phyloP scores from a whole-genome alignment of 257 asterid species.

The Primulina eburnea region DNA sequence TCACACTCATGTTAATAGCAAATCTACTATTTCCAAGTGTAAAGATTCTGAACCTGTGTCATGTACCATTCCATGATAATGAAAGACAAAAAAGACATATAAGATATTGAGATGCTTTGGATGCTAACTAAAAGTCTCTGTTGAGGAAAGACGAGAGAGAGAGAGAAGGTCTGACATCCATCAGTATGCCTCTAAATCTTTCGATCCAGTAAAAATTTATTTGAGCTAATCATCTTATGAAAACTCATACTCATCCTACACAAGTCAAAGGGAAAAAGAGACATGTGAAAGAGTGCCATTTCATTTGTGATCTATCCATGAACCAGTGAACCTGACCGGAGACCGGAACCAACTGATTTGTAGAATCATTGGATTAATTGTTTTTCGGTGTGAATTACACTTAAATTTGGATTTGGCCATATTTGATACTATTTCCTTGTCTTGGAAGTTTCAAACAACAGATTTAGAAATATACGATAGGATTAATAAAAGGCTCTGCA shows the following conservation, averaged over 20 bases:
- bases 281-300: neutral
- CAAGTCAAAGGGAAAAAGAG: neutral
- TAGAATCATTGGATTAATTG: neutral
- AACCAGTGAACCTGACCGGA: neutral
- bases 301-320: neutral
- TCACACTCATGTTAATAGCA: neutral
- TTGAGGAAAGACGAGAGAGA: neutral
- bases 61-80: neutral
- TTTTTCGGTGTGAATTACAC: neutral
- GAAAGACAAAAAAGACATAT: neutral
- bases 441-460: slow-evolving; percentile 1
- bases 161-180: neutral
- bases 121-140: neutral
- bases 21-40: slow-evolving; percentile 4
- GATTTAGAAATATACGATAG: slow-evolving; percentile 16
- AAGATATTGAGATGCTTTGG: neutral
- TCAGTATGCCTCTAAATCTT: too few species aligned
- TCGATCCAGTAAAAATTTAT: too few species aligned
- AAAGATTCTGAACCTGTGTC: too few species aligned
- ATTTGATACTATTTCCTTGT: neutral
- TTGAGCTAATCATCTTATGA: neutral
- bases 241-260: neutral
- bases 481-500: slow-evolving; percentile 11
- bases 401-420: neutral
- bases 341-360: too few species aligned